A percentile compares a stretch with the other conserved stretches of the same genome.
Evolutionary conservation across 2,329 filamentous ascomycete genomes (phyloP).

Genomic region (Cercospora sp.): DNA sequence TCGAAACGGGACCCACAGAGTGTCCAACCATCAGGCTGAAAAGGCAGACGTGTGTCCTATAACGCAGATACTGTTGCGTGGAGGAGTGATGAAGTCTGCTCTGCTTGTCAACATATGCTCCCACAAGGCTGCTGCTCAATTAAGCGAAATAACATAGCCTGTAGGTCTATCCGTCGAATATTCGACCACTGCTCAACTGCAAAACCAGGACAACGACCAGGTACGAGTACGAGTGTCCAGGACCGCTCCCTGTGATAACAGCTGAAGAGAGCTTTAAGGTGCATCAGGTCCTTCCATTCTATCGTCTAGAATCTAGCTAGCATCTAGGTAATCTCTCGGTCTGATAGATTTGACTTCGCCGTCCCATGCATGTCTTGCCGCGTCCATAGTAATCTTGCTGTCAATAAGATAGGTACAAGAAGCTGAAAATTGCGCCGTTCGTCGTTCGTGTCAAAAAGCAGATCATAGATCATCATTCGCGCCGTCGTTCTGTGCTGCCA

Average conservation of each 20-base stretch:
- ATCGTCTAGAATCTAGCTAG: background rate
- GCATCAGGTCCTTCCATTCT: background rate
- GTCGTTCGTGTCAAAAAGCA: background rate
- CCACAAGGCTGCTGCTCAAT: background rate
- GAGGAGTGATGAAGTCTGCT: background rate
- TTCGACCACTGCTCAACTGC: background rate
- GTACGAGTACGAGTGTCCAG: background rate
- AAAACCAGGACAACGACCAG: background rate
- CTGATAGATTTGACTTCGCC: background rate
- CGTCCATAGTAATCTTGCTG: background rate
- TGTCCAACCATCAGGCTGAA: no score
- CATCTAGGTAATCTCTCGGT: background rate
- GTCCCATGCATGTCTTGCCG: background rate
- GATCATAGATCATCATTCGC: slow-evolving; percentile 24
- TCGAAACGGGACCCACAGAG: no score
- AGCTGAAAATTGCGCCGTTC: background rate
- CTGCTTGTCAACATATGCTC: background rate
- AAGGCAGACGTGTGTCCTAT: no score
- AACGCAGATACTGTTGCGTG: no score
- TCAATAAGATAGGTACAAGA: slow-evolving; percentile 1
- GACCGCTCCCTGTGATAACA: background rate
- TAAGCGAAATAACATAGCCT: background rate
- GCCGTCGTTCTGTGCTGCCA: slow-evolving; percentile 54
- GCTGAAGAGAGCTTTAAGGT: background rate
- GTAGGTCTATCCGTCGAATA: no score